These are phyloP conservation scores for Ampelocalamus luodianensis DNA, from an alignment of 176 grass and related monocot species.

Conservation along the genomic window DNA sequence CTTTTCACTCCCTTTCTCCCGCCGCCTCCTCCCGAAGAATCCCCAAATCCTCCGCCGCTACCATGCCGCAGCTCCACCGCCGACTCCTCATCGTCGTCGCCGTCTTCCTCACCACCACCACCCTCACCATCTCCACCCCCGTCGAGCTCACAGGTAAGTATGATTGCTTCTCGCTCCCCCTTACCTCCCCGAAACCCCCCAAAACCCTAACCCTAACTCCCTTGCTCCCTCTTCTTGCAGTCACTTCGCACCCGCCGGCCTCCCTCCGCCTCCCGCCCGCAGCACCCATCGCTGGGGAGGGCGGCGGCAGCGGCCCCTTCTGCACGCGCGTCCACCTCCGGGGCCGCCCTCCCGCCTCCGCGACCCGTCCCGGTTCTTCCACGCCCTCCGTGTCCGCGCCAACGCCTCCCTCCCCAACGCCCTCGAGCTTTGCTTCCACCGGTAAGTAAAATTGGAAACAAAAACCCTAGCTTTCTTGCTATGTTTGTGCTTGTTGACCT, in stretches of 20 bases:
- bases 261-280: slow-evolving; percentile 52
- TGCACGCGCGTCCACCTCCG: slow-evolving; percentile 69
- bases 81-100: slow-evolving; percentile 3
- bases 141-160: slow-evolving; percentile 67
- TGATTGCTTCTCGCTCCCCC: not conserved
- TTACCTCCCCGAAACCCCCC: not conserved
- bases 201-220: slow-evolving; percentile 50
- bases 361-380: slow-evolving; percentile 69
- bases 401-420: slow-evolving; percentile 58
- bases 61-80: slow-evolving; percentile 41
- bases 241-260: slow-evolving; percentile 19
- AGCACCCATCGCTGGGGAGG: slow-evolving; percentile 16
- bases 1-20: slow-evolving; percentile 28
- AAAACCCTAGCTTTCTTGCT: slow-evolving; percentile 40
- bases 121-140: slow-evolving; percentile 28
- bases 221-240: slow-evolving; percentile 1
- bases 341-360: slow-evolving; percentile 67
- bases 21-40: slow-evolving; percentile 7
- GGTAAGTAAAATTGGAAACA: slow-evolving; percentile 41
- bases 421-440: slow-evolving; percentile 87
- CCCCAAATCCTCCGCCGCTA: slow-evolving; percentile 27
- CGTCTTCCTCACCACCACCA: slow-evolving; percentile 38
- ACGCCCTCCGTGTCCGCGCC: slow-evolving; percentile 59
- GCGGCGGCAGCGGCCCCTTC: slow-evolving; percentile 25
- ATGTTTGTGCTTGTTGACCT: not conserved